Evolutionary conservation across 1,284 basidiomycete genomes (phyloP), one percentile per base, ranked within the genome.

Genomic region (Exobasidium cylindrosporum): DNA sequence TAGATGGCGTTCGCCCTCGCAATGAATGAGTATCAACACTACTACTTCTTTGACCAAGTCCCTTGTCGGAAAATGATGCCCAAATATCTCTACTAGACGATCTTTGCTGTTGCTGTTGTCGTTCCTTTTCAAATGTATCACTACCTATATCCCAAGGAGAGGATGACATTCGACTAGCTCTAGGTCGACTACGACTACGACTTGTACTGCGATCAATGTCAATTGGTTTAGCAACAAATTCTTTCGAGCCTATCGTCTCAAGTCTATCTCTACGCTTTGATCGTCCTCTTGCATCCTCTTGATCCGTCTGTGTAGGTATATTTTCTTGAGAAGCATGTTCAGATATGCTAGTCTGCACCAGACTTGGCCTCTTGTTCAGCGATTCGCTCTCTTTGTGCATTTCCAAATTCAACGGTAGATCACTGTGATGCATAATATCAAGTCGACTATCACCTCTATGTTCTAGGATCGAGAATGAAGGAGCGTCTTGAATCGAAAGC

Each of bases 171-270:
- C 35, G 35, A 40, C 17, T 40, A 7, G 17, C 17, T 17, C 47
- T 50, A 7, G 47, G 30, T 24, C 54, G 23, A 32, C 54, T 55
- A 43, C 30, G 21, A 32, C 54, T 55, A 14, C 54, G 64, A 40
- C 69, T 72, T 50, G 62, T 65, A 45, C 69, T 72, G 14, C 69
- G 57, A 7, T 67, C 14, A 21, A 28, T 35, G 17, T 2, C 28
- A 17, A 24, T 32, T 45, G 13, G 54, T 7, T 13, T 26, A 14
- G 29, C 31, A 7, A 40, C 35, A 7, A 40, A 10, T 17, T 40
- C 35, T 10, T 40, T 7, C 7, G 35, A 40, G 17, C 17, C 35
- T 17, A 10, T 40, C 17, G 10, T 40, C 35, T 40, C 35, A 7
- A 10, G 35, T 7, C 7, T 10, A 7, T 40, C 35, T 40, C 35